Base-by-base conservation (phyloP, 352 stramenopile genomes). In the Globisporangium carolinianum region DNA sequence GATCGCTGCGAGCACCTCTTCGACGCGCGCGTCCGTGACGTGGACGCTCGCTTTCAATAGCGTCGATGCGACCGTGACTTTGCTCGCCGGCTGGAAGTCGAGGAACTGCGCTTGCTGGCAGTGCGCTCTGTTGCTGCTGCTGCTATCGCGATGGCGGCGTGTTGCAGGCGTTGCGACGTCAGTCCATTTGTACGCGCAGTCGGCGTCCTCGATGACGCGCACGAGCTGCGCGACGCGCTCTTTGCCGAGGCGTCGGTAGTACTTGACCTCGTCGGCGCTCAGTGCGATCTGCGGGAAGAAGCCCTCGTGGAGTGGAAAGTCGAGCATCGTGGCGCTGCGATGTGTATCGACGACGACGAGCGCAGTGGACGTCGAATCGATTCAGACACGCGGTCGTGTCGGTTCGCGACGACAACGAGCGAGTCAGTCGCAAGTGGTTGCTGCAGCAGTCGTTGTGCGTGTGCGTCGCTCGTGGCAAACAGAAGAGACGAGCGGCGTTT, bases 211-310 rank as follows among this genome's bases (percentile, higher is more conserved):
- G 47, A 83, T 75, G 38, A 91, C 73, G 47, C 79, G 75, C 58
- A 84, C 72, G 55, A 94, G 70, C 48, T 87, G 68, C 8, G 62
- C 58, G 47, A 94, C 66, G 10, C 80, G 78, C 60, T 88, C 78
- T 62, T 86, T 86, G 62, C 76, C 71, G 1, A 90, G 64, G 8
- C 79, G 80, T 35, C 83, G 75, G 62, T 89, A 89, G 63, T 89
- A 77, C 65, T 79, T 76, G 43, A 91, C 62, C 55, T 94, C 79
- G 14, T 89, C 77, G 9, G 79, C 65, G 12, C 75, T 87, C 17
- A 94, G 63, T 56, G 81, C 78, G 62, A 94, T 65, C 56, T 88
- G 79, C 48, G 83, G 83, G 68, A 94, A 94, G 68, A 91, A 90
- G 42, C 73, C 78, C 51, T 84, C 61, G 53, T 76, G 73, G 24